These are phyloP conservation scores for Pseudogymnoascus sp. DNA, from an alignment of 2,329 filamentous ascomycete species.

Conservation along the genomic window DNA sequence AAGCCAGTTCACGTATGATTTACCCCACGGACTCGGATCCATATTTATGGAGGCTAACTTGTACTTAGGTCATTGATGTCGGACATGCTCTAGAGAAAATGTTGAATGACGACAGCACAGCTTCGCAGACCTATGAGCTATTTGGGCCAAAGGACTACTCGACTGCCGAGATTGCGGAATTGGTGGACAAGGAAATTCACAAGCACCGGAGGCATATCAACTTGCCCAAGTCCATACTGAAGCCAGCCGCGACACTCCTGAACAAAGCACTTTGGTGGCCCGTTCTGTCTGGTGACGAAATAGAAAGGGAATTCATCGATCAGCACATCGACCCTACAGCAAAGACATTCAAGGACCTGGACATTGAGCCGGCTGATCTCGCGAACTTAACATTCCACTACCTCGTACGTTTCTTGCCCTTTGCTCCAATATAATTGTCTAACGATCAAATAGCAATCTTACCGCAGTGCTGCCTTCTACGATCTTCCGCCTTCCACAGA, in stretches of 20 bases:
- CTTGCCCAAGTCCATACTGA: conserved; percentile 72
- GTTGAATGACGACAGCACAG: conserved; percentile 84
- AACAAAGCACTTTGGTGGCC: conserved; percentile 90
- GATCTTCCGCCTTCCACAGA: conserved; percentile 92
- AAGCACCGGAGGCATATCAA: conserved; percentile 89
- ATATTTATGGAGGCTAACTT: neutral
- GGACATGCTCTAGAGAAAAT: conserved; percentile 84
- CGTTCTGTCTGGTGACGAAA: conserved; percentile 71
- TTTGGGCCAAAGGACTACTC: conserved; percentile 92
- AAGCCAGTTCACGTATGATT: conserved; percentile 76
- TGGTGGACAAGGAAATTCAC: conserved; percentile 89
- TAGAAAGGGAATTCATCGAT: conserved; percentile 89
- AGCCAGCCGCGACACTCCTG: conserved; percentile 65
- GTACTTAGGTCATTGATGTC: conserved; percentile 71
- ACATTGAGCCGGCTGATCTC: conserved; percentile 82
- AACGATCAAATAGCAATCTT: conserved; percentile 63
- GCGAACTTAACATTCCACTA: conserved; percentile 88
- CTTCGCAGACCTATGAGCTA: conserved; percentile 85
- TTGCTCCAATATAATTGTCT: conserved; percentile 22
- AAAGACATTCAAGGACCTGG: conserved; percentile 93
- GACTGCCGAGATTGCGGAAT: conserved; percentile 73
- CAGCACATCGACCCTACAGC: conserved; percentile 84
- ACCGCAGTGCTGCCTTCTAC: conserved; percentile 81
- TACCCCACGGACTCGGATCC: neutral
- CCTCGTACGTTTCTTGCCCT: conserved; percentile 54